Percentiles rank a stretch among this genome's conserved stretches.
Conservation (phyloP, 352 stramenopile species). For the Globisporangium barbulae region DNA sequence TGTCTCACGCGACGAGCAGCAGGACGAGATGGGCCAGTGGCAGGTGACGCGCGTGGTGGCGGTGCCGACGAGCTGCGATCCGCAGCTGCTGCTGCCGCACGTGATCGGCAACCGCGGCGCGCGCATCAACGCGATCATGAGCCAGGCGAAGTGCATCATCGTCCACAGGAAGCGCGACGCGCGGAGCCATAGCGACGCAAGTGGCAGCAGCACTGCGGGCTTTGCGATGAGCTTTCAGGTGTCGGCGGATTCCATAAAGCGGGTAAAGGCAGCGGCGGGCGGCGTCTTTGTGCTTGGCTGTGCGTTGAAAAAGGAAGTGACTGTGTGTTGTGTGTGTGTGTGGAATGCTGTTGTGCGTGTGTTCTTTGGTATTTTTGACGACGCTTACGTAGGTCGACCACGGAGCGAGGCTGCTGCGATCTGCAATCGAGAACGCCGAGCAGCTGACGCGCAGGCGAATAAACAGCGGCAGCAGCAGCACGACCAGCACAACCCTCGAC, state of each 20-base stretch:
- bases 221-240: slow-evolving; percentile 55
- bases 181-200: not conserved
- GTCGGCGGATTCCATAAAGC: slow-evolving; percentile 42
- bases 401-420: slow-evolving; percentile 27
- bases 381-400: slow-evolving; percentile 18
- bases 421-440: slow-evolving; percentile 37
- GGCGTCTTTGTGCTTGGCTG: not conserved
- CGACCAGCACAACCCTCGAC: not conserved
- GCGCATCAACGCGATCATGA: slow-evolving; percentile 63
- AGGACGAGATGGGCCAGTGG: slow-evolving; percentile 10
- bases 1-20: slow-evolving; percentile 5
- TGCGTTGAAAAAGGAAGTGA: not conserved
- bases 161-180: slow-evolving; percentile 26
- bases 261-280: slow-evolving; percentile 24
- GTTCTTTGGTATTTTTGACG: not conserved
- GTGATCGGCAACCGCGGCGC: slow-evolving; percentile 43
- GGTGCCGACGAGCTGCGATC: slow-evolving; percentile 42
- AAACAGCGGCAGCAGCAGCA: too few relatives aligned
- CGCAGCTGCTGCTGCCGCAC: slow-evolving; percentile 37
- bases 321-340: not conserved
- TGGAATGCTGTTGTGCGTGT: not conserved
- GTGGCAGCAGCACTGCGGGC: not conserved
- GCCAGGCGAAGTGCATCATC: slow-evolving; percentile 52
- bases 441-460: slow-evolving; percentile 22
- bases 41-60: slow-evolving; percentile 29